phyloP scores from a whole-genome alignment of 2,329 filamentous ascomycete species.

The Pseudopithomyces maydicus region DNA sequence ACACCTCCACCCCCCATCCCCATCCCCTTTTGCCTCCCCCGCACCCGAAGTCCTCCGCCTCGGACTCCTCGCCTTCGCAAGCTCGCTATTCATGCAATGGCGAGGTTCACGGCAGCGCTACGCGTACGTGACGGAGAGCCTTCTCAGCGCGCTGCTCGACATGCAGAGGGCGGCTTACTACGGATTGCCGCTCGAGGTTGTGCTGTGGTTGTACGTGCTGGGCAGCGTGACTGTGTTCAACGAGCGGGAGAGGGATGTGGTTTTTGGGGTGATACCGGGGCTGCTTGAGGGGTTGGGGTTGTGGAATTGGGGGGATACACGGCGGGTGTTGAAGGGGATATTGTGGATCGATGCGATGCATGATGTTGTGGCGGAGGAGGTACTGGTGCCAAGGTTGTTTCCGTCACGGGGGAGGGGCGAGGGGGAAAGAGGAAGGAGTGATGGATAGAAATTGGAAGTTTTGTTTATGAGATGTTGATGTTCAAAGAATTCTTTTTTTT shows the following conservation, averaged over 20 bases:
- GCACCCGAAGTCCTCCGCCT: background rate
- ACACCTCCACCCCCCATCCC: too few relatives aligned
- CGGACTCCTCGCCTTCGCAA: background rate
- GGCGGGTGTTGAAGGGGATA: background rate
- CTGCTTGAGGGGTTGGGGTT: background rate
- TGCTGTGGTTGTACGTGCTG: background rate
- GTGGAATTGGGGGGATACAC: background rate
- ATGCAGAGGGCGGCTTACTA: background rate
- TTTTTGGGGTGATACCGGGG: background rate
- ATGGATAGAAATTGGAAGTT: too few relatives aligned
- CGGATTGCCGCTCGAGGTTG: background rate
- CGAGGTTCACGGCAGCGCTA: background rate
- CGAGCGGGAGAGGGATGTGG: background rate
- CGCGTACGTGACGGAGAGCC: background rate
- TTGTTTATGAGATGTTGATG: too few relatives aligned
- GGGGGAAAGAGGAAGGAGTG: too few relatives aligned
- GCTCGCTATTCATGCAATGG: background rate
- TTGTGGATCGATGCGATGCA: background rate
- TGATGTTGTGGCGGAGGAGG: background rate
- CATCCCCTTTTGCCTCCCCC: too few relatives aligned
- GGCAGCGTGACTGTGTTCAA: background rate
- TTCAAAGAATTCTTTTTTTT: too few relatives aligned
- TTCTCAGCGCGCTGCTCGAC: background rate
- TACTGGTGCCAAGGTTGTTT: background rate
- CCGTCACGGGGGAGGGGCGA: background rate